A percentile compares a stretch with the other conserved stretches of the same genome.
These are phyloP conservation scores for Dioszegia aurantiaca DNA, from an alignment of 768 basidiomycete genomes.

Conservation along the genomic window DNA sequence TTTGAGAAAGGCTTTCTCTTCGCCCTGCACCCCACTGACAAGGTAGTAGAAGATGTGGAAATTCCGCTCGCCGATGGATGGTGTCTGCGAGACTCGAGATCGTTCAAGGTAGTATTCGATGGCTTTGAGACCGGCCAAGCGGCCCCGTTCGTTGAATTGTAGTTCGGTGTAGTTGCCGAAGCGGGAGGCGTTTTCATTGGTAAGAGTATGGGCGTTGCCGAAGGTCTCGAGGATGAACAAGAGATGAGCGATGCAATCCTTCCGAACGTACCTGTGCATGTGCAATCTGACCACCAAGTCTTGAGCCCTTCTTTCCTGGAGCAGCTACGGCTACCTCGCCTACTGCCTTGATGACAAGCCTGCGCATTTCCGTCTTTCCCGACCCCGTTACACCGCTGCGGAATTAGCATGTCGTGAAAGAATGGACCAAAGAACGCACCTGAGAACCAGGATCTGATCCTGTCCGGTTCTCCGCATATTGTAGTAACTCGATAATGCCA, in stretches of 20 bases:
- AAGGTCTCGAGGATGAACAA: conserved; percentile 89
- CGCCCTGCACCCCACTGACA: conserved; percentile 79
- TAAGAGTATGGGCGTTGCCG: conserved; percentile 73
- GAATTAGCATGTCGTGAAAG: not conserved
- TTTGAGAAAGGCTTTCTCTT: conserved; percentile 84
- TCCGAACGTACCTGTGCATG: conserved; percentile 63
- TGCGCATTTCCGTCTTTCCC: conserved; percentile 86
- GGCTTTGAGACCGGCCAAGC: conserved; percentile 84
- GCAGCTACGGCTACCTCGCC: conserved; percentile 85
- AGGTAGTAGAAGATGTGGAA: conserved; percentile 99
- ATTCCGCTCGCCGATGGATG: conserved; percentile 75
- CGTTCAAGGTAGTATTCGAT: conserved; percentile 95
- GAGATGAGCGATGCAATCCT: not conserved
- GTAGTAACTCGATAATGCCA: conserved; percentile 88
- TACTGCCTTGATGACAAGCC: conserved; percentile 85
- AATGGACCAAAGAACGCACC: conserved; percentile 57
- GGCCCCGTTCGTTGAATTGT: conserved; percentile 89
- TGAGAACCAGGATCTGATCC: conserved; percentile 85
- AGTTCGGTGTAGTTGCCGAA: conserved; percentile 98
- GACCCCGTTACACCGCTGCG: conserved; percentile 86
- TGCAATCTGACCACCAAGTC: conserved; percentile 79
- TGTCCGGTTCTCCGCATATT: conserved; percentile 91
- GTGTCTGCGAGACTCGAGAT: conserved; percentile 79
- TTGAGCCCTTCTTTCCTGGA: conserved; percentile 89
- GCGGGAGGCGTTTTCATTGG: conserved; percentile 91